Base-by-base conservation (phyloP, 192 early-diverging fungal genomes). In the Mortierella antarctica region DNA sequence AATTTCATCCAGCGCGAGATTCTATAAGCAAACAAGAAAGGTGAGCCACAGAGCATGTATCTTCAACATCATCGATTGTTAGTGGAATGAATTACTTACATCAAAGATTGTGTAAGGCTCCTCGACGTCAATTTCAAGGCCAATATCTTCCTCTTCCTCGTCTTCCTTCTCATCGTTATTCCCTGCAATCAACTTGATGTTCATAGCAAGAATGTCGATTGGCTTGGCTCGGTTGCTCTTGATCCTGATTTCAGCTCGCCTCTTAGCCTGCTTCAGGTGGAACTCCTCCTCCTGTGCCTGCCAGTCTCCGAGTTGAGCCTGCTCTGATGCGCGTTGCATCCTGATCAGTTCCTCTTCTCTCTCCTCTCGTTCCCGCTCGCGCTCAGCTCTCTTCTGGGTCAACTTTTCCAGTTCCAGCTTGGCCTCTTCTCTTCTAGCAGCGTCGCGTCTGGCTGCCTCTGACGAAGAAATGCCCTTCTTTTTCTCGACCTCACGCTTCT, bases 281-380 rank as follows among this genome's bases (percentile, higher is more conserved):
- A 99, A 99, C 79, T 88, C 93, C 70, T 97, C 96, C 65, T 99
- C 97, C 44, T 93, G 89, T 0, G 89, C 87, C 82, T 96, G 93
- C 97, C 97, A 99, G 77, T 99, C 97, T n/a, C 97, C 97, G 67
- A 98, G 86, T 52, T 93, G 92, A 18, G 91, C 92, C 56, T 90
- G 87, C 76, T 99, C 97, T 48, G 92, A 86, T 62, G 97, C 96
- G 3, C 96, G 85, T 64, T 96, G 92, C 20, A 82, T 82, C 39
- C 92, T 87, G 17, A 83, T 75, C 70, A 87, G 78, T 62, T 97
- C 96, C 67, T 96, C 90, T 60, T 98, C 96, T 8, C 95, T 82
- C 64, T 93, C 83, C 61, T 91, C 86, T 67, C 85, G 88, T 79
- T 97, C 95, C 0, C 89, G 73, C 63, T 99, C 97, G 52, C 97